Base-by-base conservation (phyloP, 2,329 filamentous ascomycete genomes). In the Juglanconis oblonga region DNA sequence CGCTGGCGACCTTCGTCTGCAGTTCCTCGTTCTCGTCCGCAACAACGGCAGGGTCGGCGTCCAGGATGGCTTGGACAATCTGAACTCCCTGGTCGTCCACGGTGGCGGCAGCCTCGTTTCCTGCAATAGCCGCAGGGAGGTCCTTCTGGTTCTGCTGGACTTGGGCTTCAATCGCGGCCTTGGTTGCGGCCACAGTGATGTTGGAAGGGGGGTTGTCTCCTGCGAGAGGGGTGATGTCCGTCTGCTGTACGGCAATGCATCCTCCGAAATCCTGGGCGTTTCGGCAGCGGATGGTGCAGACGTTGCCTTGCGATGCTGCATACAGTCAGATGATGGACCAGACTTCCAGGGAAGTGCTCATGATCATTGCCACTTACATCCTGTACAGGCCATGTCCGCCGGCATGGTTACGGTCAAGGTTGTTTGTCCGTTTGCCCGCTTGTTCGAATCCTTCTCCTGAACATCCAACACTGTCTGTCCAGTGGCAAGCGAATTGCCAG, bases 201-300 rank as follows among this genome's bases (percentile, higher is more conserved):
- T 69, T 73, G 58, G 72, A 68, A 2, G 78, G 70, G 0, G 68
- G 71, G 70, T 81, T 81, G 57, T 66, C 67, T 3, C 14, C 58
- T 4, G 61, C 42, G 45, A 69, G 75, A 38, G 75, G 61, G 0
- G 68, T 63, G n/a, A 66, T 64, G 61, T 83, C 81, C 13, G 74
- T 73, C 66, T 85, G 82, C 68, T 82, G 77, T 24, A 83, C 74
- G 1, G 80, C 71, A 67, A 84, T 78, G 68, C 81, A 84, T 48
- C 81, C 81, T 32, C 81, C 81, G 11, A 80, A 80, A 5, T 77
- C 68, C 1, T 80, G 77, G 57, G 77, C 78, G 72, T 84, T 84
- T 13, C 79, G 74, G 73, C 81, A 84, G 48, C 82, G 77, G 29
- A 84, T 73, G 1, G 81, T 83, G 73, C 81, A 84, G 33, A 84